These are phyloP conservation scores for Dryadomyces quercus-mongolicae DNA, from an alignment of 2,329 filamentous ascomycete species.

Conservation along the genomic window DNA sequence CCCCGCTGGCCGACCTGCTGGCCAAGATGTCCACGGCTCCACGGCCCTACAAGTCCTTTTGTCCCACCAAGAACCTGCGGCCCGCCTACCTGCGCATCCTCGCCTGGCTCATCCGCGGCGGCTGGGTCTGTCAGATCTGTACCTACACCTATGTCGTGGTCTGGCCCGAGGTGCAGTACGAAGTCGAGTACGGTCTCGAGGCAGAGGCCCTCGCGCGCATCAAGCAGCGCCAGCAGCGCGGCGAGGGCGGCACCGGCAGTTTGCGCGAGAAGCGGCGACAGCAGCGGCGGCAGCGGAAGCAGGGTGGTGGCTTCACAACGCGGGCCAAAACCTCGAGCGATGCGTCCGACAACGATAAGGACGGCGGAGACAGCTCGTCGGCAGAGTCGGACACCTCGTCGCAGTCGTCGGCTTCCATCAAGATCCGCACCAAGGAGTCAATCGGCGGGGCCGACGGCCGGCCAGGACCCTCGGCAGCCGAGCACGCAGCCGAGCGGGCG, in stretches of 20 bases:
- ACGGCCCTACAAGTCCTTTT: constrained; percentile 69
- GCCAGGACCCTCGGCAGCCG: constrained; percentile 21
- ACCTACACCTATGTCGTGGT: constrained; percentile 86
- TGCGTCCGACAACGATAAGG: neutral
- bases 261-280: neutral
- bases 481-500: constrained; percentile 48
- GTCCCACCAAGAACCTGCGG: constrained; percentile 79
- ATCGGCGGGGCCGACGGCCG: neutral
- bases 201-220: constrained; percentile 42
- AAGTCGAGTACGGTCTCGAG: constrained; percentile 61
- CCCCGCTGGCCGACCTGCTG: constrained; percentile 77
- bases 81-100: constrained; percentile 81
- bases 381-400: constrained; percentile 2
- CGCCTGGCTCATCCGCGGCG: constrained; percentile 83
- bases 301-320: neutral
- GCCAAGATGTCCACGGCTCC: constrained; percentile 69
- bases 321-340: neutral
- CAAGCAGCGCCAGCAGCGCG: constrained; percentile 15
- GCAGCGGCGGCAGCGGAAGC: neutral
- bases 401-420: constrained; percentile 4
- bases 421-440: neutral
- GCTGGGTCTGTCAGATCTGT: constrained; percentile 87
- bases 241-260: neutral
- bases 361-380: constrained; percentile 2
- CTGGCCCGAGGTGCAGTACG: constrained; percentile 68